Base-by-base conservation (phyloP, 768 basidiomycete genomes). In the Hericium erinaceus region DNA sequence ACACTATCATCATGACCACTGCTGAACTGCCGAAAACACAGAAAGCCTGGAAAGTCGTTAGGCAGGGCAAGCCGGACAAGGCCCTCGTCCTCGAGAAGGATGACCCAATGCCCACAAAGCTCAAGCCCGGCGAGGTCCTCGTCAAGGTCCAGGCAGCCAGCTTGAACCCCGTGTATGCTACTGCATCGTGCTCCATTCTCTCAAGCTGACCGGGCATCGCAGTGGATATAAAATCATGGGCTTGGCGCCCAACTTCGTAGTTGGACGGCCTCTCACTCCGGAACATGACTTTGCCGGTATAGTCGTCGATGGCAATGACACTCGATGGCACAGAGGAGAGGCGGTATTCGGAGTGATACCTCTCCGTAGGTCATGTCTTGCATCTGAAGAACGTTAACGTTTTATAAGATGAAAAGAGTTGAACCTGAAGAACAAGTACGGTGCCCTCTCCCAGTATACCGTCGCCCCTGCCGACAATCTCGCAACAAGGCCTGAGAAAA, bases 271-370 rank as follows among this genome's bases (percentile, higher is more conserved):
- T 1, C 70, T 77, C 33, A 70, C 80, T 1, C 74, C 82, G 28
- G 88, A 85, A 62, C 65, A 75, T 54, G 89, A 92, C 63, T 68
- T 89, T 28, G 69, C 85, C 0, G 89, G 89, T 3, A 71, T 79
- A 4, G 70, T 92, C 12, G 81, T 78, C 15, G 77, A 81, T 57
- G 68, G 75, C 0, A 82, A 82, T 60, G 77, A 74, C 18, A 74
- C 80, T 0, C 72, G 73, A 6, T 82, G 85, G 64, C 69, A 72
- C 2, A 66, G 70, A 2, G 88, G 89, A 1, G 84, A 90, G 59
- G 73, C 78, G 46, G 80, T 92, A 3, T 83, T 81, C 64, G 89
- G 87, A 0, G 75, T 73, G 53, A 73, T 81, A 9, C 66, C 76
- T 2, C 61, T 73, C 2, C 20, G 77, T 75, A 44, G 33, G 73